These are phyloP conservation scores for Pichia deserticola DNA, from an alignment of 805 yeast species.

Conservation along the genomic window DNA sequence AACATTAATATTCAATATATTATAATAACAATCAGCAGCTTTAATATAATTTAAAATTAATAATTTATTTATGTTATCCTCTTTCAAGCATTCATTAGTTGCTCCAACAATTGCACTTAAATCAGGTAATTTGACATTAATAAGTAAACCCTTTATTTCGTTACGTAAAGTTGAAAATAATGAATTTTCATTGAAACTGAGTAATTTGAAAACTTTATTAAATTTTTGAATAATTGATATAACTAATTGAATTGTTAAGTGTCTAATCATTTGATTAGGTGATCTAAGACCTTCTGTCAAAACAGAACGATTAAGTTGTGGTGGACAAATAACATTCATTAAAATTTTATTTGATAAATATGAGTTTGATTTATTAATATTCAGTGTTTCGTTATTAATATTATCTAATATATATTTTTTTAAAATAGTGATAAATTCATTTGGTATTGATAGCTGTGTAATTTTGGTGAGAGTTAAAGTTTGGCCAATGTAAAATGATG, in stretches of 20 bases:
- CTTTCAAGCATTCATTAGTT: slow-evolving; percentile 30
- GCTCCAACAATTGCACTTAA: slow-evolving; percentile 35
- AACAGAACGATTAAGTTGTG: slow-evolving; percentile 50
- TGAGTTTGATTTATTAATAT: background rate
- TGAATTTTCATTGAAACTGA: slow-evolving; percentile 15
- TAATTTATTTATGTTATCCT: slow-evolving; percentile 34
- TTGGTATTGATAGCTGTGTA: slow-evolving; percentile 51
- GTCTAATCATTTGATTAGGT: slow-evolving; percentile 47
- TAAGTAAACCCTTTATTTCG: slow-evolving; percentile 20
- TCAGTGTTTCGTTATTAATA: slow-evolving; percentile 1
- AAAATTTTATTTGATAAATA: slow-evolving; percentile 25
- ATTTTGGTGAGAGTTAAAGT: slow-evolving; percentile 54
- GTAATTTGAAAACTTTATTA: slow-evolving; percentile 27
- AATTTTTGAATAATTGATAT: slow-evolving; percentile 48
- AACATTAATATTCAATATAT: slow-evolving; percentile 14
- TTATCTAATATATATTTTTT: slow-evolving; percentile 7
- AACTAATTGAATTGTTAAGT: slow-evolving; percentile 55
- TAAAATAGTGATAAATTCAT: slow-evolving; percentile 14
- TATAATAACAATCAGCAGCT: slow-evolving; percentile 25
- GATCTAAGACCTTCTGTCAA: slow-evolving; percentile 52
- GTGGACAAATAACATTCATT: slow-evolving; percentile 55
- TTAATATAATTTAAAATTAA: slow-evolving; percentile 41
- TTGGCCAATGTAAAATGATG: slow-evolving; percentile 80
- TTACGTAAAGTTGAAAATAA: slow-evolving; percentile 10
- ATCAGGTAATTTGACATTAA: slow-evolving; percentile 40